Evolutionary conservation across 2,329 filamentous ascomycete species (phyloP).

Genomic region (Ophiostoma pallidulum): DNA sequence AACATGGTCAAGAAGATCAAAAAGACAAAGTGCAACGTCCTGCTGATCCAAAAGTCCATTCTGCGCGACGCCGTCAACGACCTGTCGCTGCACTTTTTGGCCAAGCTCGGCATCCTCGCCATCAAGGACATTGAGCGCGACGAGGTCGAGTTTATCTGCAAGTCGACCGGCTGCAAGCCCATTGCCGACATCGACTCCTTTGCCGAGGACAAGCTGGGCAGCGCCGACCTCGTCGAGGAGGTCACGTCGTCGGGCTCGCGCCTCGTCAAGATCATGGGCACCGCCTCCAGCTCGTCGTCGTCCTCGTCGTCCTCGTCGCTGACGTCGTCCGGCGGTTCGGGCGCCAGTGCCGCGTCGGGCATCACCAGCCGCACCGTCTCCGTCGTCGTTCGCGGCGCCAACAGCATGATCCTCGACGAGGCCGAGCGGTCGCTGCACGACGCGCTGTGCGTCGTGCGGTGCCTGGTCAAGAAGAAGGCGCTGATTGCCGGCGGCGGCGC

Average conservation of each 20-base stretch:
- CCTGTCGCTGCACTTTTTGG: slow-evolving; percentile 90
- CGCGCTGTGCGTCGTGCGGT: slow-evolving; percentile 93
- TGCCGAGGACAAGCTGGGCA: slow-evolving; percentile 94
- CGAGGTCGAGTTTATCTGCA: slow-evolving; percentile 99
- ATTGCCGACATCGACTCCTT: slow-evolving; percentile 98
- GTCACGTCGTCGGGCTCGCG: slow-evolving; percentile 76
- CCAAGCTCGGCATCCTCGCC: slow-evolving; percentile 89
- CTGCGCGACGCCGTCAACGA: slow-evolving; percentile 97
- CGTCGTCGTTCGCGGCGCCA: slow-evolving; percentile 88
- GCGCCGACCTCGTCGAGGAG: slow-evolving; percentile 89
- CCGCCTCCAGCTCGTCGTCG: slow-evolving; percentile 4
- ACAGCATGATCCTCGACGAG: slow-evolving; percentile 89
- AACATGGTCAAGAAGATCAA: slow-evolving; percentile 99
- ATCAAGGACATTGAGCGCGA: slow-evolving; percentile 98
- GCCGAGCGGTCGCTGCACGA: slow-evolving; percentile 95
- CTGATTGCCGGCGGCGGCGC: slow-evolving; percentile 94
- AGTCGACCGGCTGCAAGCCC: slow-evolving; percentile 96
- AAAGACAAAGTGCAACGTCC: slow-evolving; percentile 98
- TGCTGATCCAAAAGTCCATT: slow-evolving; percentile 97
- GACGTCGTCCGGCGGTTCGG: not conserved
- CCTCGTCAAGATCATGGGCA: slow-evolving; percentile 90
- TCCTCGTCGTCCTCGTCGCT: slow-evolving; percentile 4
- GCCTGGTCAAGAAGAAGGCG: slow-evolving; percentile 98
- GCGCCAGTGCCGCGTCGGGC: slow-evolving; percentile 3
- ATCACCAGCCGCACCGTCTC: slow-evolving; percentile 74